Evolutionary conservation across 805 yeast species (phyloP).

Genomic region (Yarrowia osloensis): DNA sequence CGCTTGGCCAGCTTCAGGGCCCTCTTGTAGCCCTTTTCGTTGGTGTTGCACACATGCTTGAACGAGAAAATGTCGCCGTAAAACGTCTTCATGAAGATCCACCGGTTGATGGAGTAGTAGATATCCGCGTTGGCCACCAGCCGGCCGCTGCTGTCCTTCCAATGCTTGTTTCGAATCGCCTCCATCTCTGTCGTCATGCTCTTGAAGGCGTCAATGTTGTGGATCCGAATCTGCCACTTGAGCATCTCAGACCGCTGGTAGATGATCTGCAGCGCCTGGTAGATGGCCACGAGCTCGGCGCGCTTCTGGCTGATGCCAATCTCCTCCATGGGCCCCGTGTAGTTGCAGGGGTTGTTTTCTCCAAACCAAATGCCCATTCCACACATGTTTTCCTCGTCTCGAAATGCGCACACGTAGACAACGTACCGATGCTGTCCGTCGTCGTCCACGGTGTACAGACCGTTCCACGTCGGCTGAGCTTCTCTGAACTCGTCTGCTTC

Average conservation of each 20-base stretch:
- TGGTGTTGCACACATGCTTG: background rate
- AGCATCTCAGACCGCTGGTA: background rate
- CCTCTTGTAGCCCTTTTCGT: background rate
- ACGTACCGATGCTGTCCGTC: background rate
- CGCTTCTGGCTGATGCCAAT: background rate
- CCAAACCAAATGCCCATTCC: constrained; percentile 12
- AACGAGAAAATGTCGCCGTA: background rate
- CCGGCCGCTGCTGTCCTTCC: background rate
- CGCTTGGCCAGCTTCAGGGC: background rate
- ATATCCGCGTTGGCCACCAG: background rate
- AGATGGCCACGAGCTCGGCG: background rate
- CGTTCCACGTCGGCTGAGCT: background rate
- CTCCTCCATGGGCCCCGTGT: background rate
- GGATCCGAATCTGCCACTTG: background rate
- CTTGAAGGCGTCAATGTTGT: background rate
- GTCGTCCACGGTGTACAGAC: background rate
- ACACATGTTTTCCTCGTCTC: background rate
- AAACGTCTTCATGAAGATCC: constrained; percentile 8
- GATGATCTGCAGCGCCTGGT: background rate
- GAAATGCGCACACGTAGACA: background rate
- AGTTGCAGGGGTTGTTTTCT: constrained; percentile 13
- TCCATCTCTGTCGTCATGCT: background rate
- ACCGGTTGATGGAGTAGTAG: background rate
- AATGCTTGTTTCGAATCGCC: background rate
- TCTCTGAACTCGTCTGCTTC: background rate